Evolutionary conservation across 1,284 basidiomycete species (phyloP).

Genomic region (Sporisorium exsertum): DNA sequence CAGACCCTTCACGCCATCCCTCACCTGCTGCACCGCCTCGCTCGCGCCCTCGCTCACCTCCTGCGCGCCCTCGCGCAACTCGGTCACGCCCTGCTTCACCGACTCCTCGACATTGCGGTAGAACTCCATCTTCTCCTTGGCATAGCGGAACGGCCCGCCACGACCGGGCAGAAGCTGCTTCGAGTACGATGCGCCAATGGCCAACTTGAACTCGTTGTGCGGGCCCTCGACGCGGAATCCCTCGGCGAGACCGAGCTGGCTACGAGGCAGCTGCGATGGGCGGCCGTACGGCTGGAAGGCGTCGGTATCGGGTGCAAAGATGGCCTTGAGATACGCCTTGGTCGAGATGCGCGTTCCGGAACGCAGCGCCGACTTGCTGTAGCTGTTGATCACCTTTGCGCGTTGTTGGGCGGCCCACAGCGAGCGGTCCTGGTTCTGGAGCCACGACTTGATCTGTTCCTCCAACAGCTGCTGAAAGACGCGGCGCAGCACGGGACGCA

Average conservation of each 20-base stretch:
- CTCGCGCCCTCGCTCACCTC: slow-evolving; percentile 36
- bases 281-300: slow-evolving; percentile 64
- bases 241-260: slow-evolving; percentile 40
- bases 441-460: slow-evolving; percentile 64
- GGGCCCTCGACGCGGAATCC: slow-evolving; percentile 65
- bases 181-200: slow-evolving; percentile 71
- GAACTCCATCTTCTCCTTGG: slow-evolving; percentile 67
- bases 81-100: slow-evolving; percentile 27
- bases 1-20: slow-evolving; percentile 36
- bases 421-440: slow-evolving; percentile 58
- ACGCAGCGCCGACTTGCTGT: slow-evolving; percentile 36
- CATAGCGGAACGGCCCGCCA: slow-evolving; percentile 59
- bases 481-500: slow-evolving; percentile 48
- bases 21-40: slow-evolving; percentile 45
- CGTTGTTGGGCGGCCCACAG: slow-evolving; percentile 71
- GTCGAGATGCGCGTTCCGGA: slow-evolving; percentile 68
- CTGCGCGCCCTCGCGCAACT: slow-evolving; percentile 25
- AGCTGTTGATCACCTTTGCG: slow-evolving; percentile 71
- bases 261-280: slow-evolving; percentile 68
- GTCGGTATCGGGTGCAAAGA: slow-evolving; percentile 69
- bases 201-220: slow-evolving; percentile 71
- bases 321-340: slow-evolving; percentile 71
- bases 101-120: slow-evolving; percentile 62
- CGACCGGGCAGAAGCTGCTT: slow-evolving; percentile 70
- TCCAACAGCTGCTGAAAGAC: slow-evolving; percentile 68